Conservation (phyloP, 169 alveolate genomes). For the Plasmodium fragile region DNA sequence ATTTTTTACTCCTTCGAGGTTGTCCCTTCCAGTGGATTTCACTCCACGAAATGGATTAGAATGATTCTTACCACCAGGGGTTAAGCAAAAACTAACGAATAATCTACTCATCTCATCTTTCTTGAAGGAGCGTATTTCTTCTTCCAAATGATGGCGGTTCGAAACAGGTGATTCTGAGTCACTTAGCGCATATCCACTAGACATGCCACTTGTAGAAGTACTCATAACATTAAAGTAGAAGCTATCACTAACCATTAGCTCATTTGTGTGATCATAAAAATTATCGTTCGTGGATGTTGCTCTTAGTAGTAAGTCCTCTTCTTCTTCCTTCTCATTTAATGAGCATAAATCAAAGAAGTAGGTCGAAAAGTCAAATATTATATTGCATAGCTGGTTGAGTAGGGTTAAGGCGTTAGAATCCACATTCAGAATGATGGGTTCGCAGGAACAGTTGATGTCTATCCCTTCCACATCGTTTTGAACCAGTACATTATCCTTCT, state of each 20-base stretch:
- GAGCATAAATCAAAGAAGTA: conserved; percentile 26
- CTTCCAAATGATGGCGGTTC: neutral
- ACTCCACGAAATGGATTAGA: neutral
- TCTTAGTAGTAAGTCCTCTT: conserved; percentile 4
- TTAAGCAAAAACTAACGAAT: conserved; percentile 20
- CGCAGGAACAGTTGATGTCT: conserved; percentile 19
- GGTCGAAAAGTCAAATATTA: conserved; percentile 31
- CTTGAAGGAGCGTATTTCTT: neutral
- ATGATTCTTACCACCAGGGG: neutral
- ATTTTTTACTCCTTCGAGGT: neutral
- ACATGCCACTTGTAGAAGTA: neutral
- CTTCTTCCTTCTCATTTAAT: conserved; percentile 25
- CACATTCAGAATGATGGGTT: conserved; percentile 50
- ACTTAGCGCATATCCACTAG: neutral
- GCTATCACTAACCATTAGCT: conserved; percentile 21
- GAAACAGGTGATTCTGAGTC: neutral
- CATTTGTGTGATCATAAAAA: conserved; percentile 1
- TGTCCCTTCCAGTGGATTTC: neutral
- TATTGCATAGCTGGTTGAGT: conserved; percentile 51
- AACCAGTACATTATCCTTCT: conserved; percentile 16
- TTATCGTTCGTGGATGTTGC: neutral
- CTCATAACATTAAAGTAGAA: conserved; percentile 25
- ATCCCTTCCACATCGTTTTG: conserved; percentile 65
- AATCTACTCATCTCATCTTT: conserved; percentile 3
- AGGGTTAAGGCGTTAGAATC: conserved; percentile 67